Base-by-base conservation (phyloP, 2,329 filamentous ascomycete species). In the Arthrobotrys conoides region DNA sequence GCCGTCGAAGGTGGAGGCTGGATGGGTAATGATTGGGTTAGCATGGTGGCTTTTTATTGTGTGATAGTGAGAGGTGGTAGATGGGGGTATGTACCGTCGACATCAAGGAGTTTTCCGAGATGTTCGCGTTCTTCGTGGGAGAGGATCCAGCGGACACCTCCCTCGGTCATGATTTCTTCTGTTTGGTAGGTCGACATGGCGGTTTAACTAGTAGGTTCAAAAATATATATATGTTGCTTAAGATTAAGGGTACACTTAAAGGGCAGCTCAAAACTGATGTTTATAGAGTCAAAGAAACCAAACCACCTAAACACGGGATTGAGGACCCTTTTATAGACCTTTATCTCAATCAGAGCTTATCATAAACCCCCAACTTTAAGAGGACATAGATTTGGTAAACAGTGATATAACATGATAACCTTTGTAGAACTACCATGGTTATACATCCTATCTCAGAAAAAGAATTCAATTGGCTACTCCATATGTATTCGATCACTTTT, bases 91-190 rank as follows among this genome's bases (percentile, higher is more conserved):
- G 10, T 64, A 65, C 41, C 44, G 22, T 65, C 41, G 22, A 49
- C 44, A 16, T 49, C 24, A 9, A 65, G 61, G 3, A 65, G n/a
- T 12, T 48, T 1, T 36, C 41, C 61, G 16, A 65, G 22, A 6
- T 65, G 61, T 41, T 65, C 44, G n/a, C 41, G 61, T 49, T 65
- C 61, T 33, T 65, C 61, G 24, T n/a, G 9, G 5, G 61, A 64
- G 24, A 49, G 61, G n/a, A 33, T 49, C 41, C 61, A 49, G 12
- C 61, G 61, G 61, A 64, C 59, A 12, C 61, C 61, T 33, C 20
- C 61, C 14, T 22, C 41, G 24, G 36, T 1, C 18, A 61, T 2
- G 5, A n/a, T 24, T 8, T 61, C 36, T 24, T 61, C 53, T 2
- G 27, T 22, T 18, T n/a, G 8, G n/a, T 57, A 12, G 27, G 27